Percentiles rank a stretch among this genome's conserved stretches.
phyloP scores from a whole-genome alignment of 75 land plant species.

The Adiantum capillusveneris region DNA sequence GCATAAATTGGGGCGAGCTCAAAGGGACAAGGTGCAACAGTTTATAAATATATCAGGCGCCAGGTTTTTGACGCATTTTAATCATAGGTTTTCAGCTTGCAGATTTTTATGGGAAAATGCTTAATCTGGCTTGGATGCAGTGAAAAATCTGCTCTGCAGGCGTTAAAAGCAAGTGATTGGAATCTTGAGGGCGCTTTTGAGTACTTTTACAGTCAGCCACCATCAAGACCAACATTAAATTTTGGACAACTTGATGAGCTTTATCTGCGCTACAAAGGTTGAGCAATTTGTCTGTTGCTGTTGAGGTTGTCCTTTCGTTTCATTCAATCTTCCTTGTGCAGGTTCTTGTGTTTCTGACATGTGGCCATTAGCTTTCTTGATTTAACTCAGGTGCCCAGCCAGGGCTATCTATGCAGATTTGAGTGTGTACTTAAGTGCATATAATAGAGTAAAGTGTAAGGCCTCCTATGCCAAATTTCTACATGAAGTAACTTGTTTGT shows the following conservation, averaged over 20 bases:
- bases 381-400: no score
- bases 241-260: slow-evolving; percentile 81
- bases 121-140: slow-evolving; percentile 32
- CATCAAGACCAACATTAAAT: slow-evolving; percentile 51
- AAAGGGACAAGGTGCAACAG: slow-evolving; percentile 91
- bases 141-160: slow-evolving; percentile 75
- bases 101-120: neutral
- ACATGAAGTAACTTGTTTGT: slow-evolving; percentile 1
- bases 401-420: no score
- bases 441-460: no score
- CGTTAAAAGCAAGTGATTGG: slow-evolving; percentile 92
- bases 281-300: neutral
- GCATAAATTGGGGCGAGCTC: slow-evolving; percentile 82
- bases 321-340: no score
- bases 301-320: no score
- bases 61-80: slow-evolving; percentile 30
- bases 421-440: no score
- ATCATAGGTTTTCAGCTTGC: neutral
- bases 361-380: no score
- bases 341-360: no score
- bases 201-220: slow-evolving; percentile 81
- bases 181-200: slow-evolving; percentile 93
- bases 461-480: no score
- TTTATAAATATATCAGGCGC: slow-evolving; percentile 85
- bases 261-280: slow-evolving; percentile 83